Base-by-base conservation (phyloP, 202 grass and related monocot genomes). In the Thinopyrum obtusiflorum region DNA sequence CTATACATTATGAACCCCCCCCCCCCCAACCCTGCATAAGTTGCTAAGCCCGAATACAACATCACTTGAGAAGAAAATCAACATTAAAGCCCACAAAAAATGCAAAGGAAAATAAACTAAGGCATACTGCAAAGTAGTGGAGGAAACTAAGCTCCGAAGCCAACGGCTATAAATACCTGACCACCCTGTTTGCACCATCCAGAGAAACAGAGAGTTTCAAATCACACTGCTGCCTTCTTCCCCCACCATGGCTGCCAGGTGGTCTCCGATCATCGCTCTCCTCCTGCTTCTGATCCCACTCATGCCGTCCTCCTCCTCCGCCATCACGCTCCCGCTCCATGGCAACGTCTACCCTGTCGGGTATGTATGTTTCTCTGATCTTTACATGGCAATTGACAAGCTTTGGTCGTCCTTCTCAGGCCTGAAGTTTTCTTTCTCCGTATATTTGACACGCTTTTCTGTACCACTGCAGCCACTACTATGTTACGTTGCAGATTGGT, bases 261-360 rank as follows among this genome's bases (percentile, higher is more conserved):
- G 69, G 39, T 47, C 69, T 73, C 40, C 13, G 7, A 73, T 73
- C 69, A 73, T 73, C 69, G 69, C 13, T 73, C 39, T 73, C 69
- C 39, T 73, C 39, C 15, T 73, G 39, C 39, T 73, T 3, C 69
- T 73, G 69, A 39, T 73, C 12, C 39, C 69, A 73, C 21, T 73
- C 42, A 23, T 21, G 39, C 23, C 14, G 14, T 51, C 46, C 46
- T 51, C 39, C 2, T 46, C 6, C 23, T 46, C 39, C 21, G 23
- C 37, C 69, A 73, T 73, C 39, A 73, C 4, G 23, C 15, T 27
- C 39, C 69, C 12, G 69, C 39, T 73, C 69, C 2, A 2, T 2
- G 69, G 69, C 69, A 27, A 27, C 3, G 23, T 73, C 39, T 73
- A 47, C 7, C 69, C 69, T 73, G 4, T 2, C 14, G 69, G 69